Evolutionary conservation across 352 stramenopile genomes (phyloP), one percentile per base, ranked within the genome.

Genomic region (Phytophthora rubi): DNA sequence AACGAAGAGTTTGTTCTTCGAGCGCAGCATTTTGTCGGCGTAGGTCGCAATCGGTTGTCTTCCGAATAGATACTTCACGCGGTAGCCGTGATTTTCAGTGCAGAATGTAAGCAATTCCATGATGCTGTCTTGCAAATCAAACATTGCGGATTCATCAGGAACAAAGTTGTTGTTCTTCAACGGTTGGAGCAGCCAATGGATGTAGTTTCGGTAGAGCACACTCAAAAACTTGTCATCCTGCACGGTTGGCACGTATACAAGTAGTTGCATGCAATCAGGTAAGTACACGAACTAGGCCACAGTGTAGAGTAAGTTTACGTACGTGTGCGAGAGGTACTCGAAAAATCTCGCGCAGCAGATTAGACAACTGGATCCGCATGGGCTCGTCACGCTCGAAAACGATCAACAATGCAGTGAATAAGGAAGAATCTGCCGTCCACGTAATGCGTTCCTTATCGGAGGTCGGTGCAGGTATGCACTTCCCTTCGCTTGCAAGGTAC

Each of bases 161-260:
- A 73, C 55, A 32, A 80, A 77, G 2, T 73, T 72, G 6, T 76
- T 81, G 59, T 79, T 88, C 75, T 93, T 93, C 69, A 96, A 65
- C 3, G 86, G 85, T 69, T 96, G 88, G 12, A 96, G 71, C 54
- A 94, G 52, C 88, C 88, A 96, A 21, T 90, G 84, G 66, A 94
- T 94, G 70, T 96, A 96, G 74, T 93, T 94, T 39, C 86, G 85
- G 58, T 96, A 96, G 33, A 96, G 65, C 53, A 95, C 86, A 65
- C 86, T 91, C 49, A 96, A 74, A 65, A 94, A 96, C 59, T 93
- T 93, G 84, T 96, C 86, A 68, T 96, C 88, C 79, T 92, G 56
- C 55, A 53, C 65, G 48, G 44, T 52, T 26, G 16, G 18, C 45
- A 15, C 28, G 28, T 30, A 13, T 2, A 49, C 23, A 62, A 35